Percentiles rank a stretch among this genome's conserved stretches.
Conservation (phyloP, 129 eudicot species). For the Saposhnikovia divaricata region DNA sequence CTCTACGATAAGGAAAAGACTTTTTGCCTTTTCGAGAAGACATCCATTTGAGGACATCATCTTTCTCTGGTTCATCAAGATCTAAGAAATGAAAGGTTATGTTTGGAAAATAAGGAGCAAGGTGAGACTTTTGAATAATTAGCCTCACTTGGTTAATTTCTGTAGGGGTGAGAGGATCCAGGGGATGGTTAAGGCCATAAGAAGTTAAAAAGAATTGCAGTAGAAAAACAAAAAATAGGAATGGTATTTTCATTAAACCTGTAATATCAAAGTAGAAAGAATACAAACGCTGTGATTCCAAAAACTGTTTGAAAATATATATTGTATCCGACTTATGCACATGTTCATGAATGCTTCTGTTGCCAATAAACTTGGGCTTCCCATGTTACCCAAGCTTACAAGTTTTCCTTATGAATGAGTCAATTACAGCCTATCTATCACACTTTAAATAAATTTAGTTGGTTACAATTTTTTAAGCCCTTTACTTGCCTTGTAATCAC, state of each 20-base stretch:
- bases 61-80: slow-evolving; percentile 68
- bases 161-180: slow-evolving; percentile 63
- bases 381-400: slow-evolving; percentile 15
- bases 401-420: slow-evolving; percentile 18
- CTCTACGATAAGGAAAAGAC: slow-evolving; percentile 53
- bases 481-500: slow-evolving; percentile 38
- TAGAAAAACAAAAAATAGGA: slow-evolving; percentile 16
- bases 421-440: slow-evolving; percentile 20
- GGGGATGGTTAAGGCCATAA: slow-evolving; percentile 42
- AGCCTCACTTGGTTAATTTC: slow-evolving; percentile 47
- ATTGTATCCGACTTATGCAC: neutral
- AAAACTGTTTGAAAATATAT: slow-evolving; percentile 6
- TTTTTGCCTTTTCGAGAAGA: slow-evolving; percentile 28
- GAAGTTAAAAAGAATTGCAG: slow-evolving; percentile 15
- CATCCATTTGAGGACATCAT: slow-evolving; percentile 44
- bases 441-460: slow-evolving; percentile 15
- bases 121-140: slow-evolving; percentile 42
- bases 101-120: slow-evolving; percentile 30
- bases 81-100: slow-evolving; percentile 65
- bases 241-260: slow-evolving; percentile 19
- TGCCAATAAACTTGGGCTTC: slow-evolving; percentile 12
- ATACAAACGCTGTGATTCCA: slow-evolving; percentile 11
- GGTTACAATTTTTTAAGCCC: slow-evolving; percentile 14
- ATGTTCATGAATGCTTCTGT: slow-evolving; percentile 10
- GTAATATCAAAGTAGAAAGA: neutral